Evolutionary conservation across 1,284 basidiomycete genomes (phyloP).

Genomic region (Heterobasidion parviporum): DNA sequence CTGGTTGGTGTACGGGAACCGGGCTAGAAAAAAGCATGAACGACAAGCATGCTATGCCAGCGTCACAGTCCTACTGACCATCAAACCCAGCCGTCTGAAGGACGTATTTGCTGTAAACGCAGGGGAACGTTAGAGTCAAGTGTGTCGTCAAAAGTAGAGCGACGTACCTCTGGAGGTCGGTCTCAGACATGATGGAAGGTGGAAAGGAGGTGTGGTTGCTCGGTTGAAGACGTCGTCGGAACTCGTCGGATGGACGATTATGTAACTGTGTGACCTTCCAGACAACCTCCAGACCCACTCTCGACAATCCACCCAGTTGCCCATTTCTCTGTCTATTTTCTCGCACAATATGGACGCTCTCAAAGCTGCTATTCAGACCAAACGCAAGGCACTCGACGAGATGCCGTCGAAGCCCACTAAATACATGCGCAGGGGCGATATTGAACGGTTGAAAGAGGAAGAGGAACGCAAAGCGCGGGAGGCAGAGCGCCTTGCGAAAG

Average conservation of each 20-base stretch:
- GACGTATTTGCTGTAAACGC: slow-evolving; percentile 59
- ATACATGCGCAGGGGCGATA: slow-evolving; percentile 82
- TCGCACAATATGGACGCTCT: slow-evolving; percentile 65
- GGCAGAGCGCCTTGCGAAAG: slow-evolving; percentile 24
- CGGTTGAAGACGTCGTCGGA: slow-evolving; percentile 30
- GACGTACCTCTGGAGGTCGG: slow-evolving; percentile 45
- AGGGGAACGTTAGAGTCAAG: background rate
- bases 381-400: slow-evolving; percentile 68
- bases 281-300: background rate
- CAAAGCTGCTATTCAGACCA: slow-evolving; percentile 81
- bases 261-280: slow-evolving; percentile 2
- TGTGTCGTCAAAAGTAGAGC: background rate
- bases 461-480: slow-evolving; percentile 46
- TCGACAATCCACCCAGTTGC: background rate
- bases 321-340: background rate
- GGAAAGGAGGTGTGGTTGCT: slow-evolving; percentile 9
- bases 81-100: slow-evolving; percentile 86
- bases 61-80: slow-evolving; percentile 39
- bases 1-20: slow-evolving; percentile 96
- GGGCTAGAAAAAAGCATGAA: slow-evolving; percentile 39
- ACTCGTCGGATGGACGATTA: slow-evolving; percentile 7
- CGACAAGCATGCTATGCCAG: background rate
- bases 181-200: slow-evolving; percentile 52
- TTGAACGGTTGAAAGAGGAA: slow-evolving; percentile 66
- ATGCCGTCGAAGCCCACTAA: slow-evolving; percentile 53